Evolutionary conservation across 129 eudicot species (phyloP).

Genomic region (Smallanthus sonchifolius): DNA sequence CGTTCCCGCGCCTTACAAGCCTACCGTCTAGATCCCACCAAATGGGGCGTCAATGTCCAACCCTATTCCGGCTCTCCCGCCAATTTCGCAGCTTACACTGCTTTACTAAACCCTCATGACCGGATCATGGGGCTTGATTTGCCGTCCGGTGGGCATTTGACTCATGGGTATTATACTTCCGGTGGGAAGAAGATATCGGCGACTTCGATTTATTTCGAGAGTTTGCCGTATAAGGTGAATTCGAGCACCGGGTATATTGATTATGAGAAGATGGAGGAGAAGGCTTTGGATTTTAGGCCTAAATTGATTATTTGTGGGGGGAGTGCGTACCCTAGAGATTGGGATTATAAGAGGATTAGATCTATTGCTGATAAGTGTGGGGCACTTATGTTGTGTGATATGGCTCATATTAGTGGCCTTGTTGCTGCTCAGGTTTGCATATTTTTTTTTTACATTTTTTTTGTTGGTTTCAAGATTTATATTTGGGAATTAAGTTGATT

Average conservation of each 20-base stretch:
- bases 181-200: conserved; percentile 90
- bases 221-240: conserved; percentile 95
- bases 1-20: conserved; percentile 65
- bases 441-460: neutral
- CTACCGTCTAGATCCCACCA: conserved; percentile 65
- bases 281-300: conserved; percentile 94
- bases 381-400: conserved; percentile 83
- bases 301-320: conserved; percentile 94
- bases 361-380: conserved; percentile 84
- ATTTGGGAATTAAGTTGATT: too few species aligned
- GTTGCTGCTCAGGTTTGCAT: conserved; percentile 98
- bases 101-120: conserved; percentile 78
- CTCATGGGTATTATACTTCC: conserved; percentile 86
- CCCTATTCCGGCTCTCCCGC: conserved; percentile 94
- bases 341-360: conserved; percentile 78
- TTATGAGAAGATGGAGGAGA: conserved; percentile 90
- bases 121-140: conserved; percentile 92
- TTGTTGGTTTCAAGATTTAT: neutral
- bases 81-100: conserved; percentile 90
- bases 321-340: conserved; percentile 96
- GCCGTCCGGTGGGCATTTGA: conserved; percentile 94
- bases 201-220: conserved; percentile 92
- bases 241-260: conserved; percentile 72
- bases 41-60: conserved; percentile 98
- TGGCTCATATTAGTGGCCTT: conserved; percentile 99